Evolutionary conservation across 352 stramenopile genomes (phyloP).

Genomic region (Phytophthora meadii): DNA sequence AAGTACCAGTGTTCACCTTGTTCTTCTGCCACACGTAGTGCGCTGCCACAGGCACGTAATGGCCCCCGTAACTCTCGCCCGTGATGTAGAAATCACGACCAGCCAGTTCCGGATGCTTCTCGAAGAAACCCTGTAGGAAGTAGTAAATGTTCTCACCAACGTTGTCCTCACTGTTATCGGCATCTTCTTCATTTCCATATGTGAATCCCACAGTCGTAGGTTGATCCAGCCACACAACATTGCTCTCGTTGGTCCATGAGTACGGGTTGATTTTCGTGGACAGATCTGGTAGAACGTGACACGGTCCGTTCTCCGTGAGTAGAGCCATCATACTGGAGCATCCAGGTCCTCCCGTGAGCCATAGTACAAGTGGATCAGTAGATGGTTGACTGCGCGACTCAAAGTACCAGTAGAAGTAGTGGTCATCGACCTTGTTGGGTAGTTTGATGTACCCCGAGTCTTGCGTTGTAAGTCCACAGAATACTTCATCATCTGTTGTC

Average conservation of each 20-base stretch:
- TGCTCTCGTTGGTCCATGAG: conserved; percentile 68
- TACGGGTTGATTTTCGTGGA: conserved; percentile 57
- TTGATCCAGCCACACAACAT: conserved; percentile 76
- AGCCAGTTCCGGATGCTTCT: conserved; percentile 60
- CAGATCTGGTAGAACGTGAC: conserved; percentile 50
- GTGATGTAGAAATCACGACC: conserved; percentile 69
- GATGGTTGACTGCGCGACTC: conserved; percentile 56
- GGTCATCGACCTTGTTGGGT: conserved; percentile 68
- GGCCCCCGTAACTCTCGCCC: conserved; percentile 71
- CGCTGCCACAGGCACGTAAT: conserved; percentile 64
- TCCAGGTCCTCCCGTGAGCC: conserved; percentile 67
- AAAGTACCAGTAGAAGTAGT: conserved; percentile 84
- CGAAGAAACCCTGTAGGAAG: conserved; percentile 72
- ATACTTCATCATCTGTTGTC: conserved; percentile 33
- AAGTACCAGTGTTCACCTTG: conserved; percentile 24
- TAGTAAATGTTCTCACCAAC: conserved; percentile 72
- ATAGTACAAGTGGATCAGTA: conserved; percentile 66
- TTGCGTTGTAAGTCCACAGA: conserved; percentile 54
- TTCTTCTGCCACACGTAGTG: conserved; percentile 68
- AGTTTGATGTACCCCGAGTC: conserved; percentile 69
- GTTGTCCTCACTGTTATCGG: conserved; percentile 47
- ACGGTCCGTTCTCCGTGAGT: conserved; percentile 74
- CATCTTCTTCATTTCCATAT: conserved; percentile 42
- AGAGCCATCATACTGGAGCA: conserved; percentile 67
- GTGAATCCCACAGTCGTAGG: conserved; percentile 64